phyloP scores from a whole-genome alignment of 495 filamentous ascomycete species.

The Clavariopsis aquatica region DNA sequence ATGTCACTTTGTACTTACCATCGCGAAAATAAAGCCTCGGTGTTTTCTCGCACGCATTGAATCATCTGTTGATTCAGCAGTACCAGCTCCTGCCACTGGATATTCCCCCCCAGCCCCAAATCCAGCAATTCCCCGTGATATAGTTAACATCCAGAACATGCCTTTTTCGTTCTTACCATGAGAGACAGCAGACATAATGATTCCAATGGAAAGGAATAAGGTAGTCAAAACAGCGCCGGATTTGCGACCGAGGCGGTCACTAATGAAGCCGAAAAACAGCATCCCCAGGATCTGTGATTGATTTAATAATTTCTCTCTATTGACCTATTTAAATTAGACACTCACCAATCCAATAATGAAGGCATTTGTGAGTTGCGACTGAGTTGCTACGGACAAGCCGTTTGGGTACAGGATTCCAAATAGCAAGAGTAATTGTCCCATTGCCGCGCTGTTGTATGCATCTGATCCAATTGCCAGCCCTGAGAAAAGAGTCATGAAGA shows the following conservation, averaged over 20 bases:
- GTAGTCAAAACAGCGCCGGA: constrained; percentile 46
- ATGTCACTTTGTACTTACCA: constrained; percentile 5
- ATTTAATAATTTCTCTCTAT: neutral
- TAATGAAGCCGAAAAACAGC: constrained; percentile 47
- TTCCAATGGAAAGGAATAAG: constrained; percentile 38
- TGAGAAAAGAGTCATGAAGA: constrained; percentile 21
- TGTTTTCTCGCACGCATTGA: constrained; percentile 38
- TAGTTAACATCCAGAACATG: constrained; percentile 38
- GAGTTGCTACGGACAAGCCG: constrained; percentile 12
- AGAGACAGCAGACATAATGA: constrained; percentile 32
- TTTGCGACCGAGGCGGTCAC: constrained; percentile 45
- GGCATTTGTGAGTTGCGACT: constrained; percentile 24
- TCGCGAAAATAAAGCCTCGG: constrained; percentile 47
- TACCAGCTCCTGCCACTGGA: constrained; percentile 43
- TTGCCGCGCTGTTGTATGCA: constrained; percentile 17
- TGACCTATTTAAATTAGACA: neutral
- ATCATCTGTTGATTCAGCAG: constrained; percentile 47
- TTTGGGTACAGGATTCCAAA: constrained; percentile 23
- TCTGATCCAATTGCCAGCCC: constrained; percentile 18
- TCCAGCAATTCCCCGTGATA: constrained; percentile 29
- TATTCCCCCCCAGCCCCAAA: constrained; percentile 43
- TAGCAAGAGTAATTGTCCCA: constrained; percentile 25
- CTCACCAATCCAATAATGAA: constrained; percentile 30
- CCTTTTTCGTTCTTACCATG: constrained; percentile 24
- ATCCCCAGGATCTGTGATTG: constrained; percentile 44